Percentiles rank a stretch among this genome's conserved stretches.
phyloP scores from a whole-genome alignment of 176 grass and related monocot genomes.

The Stipa capillata region DNA sequence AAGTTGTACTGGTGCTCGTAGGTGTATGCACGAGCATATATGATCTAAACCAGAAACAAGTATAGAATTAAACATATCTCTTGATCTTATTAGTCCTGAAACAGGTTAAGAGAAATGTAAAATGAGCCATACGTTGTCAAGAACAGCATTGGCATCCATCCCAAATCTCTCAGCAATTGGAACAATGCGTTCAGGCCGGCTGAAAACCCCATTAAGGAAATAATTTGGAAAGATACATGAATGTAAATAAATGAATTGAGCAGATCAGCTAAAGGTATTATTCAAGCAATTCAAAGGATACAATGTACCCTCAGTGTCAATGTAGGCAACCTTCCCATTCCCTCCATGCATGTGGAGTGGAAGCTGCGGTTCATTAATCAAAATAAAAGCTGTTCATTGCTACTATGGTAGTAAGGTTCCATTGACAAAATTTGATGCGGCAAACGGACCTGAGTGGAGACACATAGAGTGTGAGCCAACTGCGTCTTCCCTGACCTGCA shows the following conservation, averaged over 20 bases:
- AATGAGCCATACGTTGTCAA: conserved; percentile 61
- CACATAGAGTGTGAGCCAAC: conserved; percentile 72
- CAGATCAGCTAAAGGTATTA: not conserved
- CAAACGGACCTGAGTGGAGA: conserved; percentile 63
- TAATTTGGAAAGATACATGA: not conserved
- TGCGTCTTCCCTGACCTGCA: conserved; percentile 87
- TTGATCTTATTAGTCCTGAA: not conserved
- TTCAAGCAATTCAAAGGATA: conserved; percentile 34
- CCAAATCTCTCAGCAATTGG: conserved; percentile 95
- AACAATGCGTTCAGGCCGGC: conserved; percentile 82
- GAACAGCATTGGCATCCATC: conserved; percentile 78
- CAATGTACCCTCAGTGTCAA: conserved; percentile 69
- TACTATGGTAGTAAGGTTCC: not conserved
- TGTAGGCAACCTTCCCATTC: conserved; percentile 86
- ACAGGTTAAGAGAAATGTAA: conserved; percentile 21
- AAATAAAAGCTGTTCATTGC: not conserved
- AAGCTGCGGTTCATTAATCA: conserved; percentile 40
- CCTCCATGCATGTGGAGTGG: conserved; percentile 84
- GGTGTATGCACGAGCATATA: conserved; percentile 95
- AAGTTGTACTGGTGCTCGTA: conserved; percentile 95
- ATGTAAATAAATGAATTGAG: not conserved
- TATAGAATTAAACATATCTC: not conserved
- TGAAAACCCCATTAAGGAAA: conserved; percentile 47
- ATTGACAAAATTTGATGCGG: not conserved
- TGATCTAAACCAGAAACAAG: conserved; percentile 50